Conservation (phyloP, 306 rosid genomes). For the Astragalus membranaceus region DNA sequence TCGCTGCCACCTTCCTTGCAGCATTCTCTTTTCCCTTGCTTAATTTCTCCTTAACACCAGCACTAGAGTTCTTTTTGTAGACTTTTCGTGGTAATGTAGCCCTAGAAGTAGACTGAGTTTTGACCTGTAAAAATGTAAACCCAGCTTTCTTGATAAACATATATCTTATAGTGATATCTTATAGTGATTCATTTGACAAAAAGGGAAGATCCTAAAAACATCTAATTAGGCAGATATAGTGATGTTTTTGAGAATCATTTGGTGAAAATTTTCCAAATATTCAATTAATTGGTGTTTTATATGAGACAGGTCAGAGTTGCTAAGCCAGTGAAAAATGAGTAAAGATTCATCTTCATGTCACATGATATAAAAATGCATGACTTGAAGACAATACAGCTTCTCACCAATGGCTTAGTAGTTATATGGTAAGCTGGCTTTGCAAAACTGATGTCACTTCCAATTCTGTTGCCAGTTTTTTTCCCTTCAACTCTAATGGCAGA, state of each 20-base stretch:
- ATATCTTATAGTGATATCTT: neutral
- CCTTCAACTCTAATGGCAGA: slow-evolving; percentile 22
- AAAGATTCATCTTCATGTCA: neutral
- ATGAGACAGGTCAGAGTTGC: neutral
- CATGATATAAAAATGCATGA: neutral
- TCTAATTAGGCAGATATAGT: neutral
- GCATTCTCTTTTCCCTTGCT: slow-evolving; percentile 48
- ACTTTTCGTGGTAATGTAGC: slow-evolving; percentile 31
- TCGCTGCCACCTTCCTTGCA: slow-evolving; percentile 15
- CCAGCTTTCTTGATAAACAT: slow-evolving; percentile 11
- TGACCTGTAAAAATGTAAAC: slow-evolving; percentile 29
- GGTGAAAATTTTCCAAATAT: neutral
- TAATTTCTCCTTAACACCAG: slow-evolving; percentile 33
- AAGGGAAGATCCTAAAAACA: neutral
- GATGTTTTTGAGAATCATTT: neutral
- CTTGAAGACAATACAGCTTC: slow-evolving; percentile 13
- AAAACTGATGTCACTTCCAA: slow-evolving; percentile 4
- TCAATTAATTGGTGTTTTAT: neutral
- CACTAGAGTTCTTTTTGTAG: slow-evolving; percentile 13
- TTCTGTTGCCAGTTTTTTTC: slow-evolving; percentile 25
- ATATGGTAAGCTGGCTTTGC: slow-evolving; percentile 28
- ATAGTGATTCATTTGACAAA: neutral
- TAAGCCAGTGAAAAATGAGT: neutral
- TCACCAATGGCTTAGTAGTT: slow-evolving; percentile 58
- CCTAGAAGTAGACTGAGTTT: slow-evolving; percentile 26